phyloP scores from a whole-genome alignment of 1,284 basidiomycete genomes.

The Ceratobasidium papillatum region DNA sequence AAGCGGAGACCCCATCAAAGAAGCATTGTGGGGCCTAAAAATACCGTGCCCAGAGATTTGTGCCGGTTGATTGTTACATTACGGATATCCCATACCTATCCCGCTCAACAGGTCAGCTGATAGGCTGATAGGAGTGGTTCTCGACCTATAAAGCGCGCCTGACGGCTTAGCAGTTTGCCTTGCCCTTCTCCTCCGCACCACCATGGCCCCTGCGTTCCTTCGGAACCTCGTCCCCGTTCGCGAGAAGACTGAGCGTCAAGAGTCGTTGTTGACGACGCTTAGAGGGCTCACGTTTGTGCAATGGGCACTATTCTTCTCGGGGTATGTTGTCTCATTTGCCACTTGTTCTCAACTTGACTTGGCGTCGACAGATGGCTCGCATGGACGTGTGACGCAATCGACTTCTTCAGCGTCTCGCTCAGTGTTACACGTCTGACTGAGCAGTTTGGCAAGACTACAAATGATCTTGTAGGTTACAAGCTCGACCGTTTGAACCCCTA shows the following conservation, averaged over 20 bases:
- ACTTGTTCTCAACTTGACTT: constrained; percentile 34
- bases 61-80: background rate
- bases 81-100: background rate
- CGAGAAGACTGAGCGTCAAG: constrained; percentile 53
- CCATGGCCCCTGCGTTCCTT: constrained; percentile 60
- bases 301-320: constrained; percentile 60
- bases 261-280: constrained; percentile 54
- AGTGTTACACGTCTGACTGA: constrained; percentile 65
- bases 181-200: constrained; percentile 15
- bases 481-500: background rate
- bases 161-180: background rate
- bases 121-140: background rate
- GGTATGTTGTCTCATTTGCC: constrained; percentile 49
- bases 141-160: background rate
- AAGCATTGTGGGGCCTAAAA: background rate
- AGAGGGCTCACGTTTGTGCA: constrained; percentile 57
- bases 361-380: constrained; percentile 67
- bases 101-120: background rate
- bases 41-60: background rate
- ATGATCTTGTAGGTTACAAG: constrained; percentile 62
- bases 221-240: constrained; percentile 62
- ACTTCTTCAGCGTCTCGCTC: constrained; percentile 87
- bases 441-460: constrained; percentile 61
- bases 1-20: background rate
- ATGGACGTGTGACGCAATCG: constrained; percentile 81